Percentiles rank a stretch among this genome's conserved stretches.
Conservation (phyloP, 164 flowering plant genomes). For the Chimonanthus salicifolius region DNA sequence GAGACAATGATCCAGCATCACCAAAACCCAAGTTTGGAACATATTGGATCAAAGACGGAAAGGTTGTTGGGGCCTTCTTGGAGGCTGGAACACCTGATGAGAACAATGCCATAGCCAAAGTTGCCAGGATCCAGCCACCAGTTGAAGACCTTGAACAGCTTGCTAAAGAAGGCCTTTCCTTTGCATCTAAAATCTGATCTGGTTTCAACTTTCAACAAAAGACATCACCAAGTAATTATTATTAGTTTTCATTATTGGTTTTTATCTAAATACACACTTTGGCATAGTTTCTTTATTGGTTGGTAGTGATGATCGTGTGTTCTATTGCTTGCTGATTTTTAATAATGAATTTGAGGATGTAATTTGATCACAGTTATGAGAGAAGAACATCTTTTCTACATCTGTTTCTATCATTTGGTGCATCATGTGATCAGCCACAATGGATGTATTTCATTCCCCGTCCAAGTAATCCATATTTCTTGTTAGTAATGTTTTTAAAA, state of each 20-base stretch:
- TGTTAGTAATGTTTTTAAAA: too few relatives aligned
- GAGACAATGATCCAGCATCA: conserved; percentile 61
- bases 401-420: too few relatives aligned
- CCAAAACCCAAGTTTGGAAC: conserved; percentile 75
- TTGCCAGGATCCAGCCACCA: conserved; percentile 73
- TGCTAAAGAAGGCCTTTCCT: conserved; percentile 59
- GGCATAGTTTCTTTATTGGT: not conserved
- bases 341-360: not conserved
- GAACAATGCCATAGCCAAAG: conserved; percentile 89
- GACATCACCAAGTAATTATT: not conserved
- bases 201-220: not conserved
- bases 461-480: too few relatives aligned
- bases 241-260: too few relatives aligned
- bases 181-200: conserved; percentile 65
- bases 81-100: conserved; percentile 92
- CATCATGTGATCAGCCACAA: too few relatives aligned
- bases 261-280: too few relatives aligned
- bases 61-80: conserved; percentile 81
- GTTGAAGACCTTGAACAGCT: conserved; percentile 52
- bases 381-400: not conserved
- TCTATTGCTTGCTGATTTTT: not conserved
- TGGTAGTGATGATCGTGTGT: not conserved
- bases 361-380: not conserved
- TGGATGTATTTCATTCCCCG: too few relatives aligned
- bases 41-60: conserved; percentile 93